These are phyloP conservation scores for Ceratocystiopsis brevicomis DNA, from an alignment of 2,329 filamentous ascomycete genomes.

Conservation along the genomic window DNA sequence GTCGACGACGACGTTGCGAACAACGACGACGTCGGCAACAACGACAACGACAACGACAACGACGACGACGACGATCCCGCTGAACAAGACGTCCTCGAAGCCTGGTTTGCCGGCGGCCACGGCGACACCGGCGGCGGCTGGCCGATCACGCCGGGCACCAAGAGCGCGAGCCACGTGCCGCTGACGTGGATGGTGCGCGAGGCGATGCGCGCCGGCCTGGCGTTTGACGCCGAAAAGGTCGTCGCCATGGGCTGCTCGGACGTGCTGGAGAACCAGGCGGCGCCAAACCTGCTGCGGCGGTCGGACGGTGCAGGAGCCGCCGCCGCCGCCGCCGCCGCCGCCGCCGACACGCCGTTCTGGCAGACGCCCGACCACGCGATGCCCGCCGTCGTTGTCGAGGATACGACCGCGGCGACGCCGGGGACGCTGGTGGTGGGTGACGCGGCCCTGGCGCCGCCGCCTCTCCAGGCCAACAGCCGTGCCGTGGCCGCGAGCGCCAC, in stretches of 20 bases:
- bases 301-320: no score
- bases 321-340: no score
- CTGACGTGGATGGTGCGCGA: constrained; percentile 48
- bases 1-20: constrained; percentile 16
- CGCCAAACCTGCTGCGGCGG: not conserved
- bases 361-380: no score
- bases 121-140: constrained; percentile 61
- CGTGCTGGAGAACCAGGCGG: constrained; percentile 15
- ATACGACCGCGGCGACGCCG: no score
- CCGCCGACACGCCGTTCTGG: no score
- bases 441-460: no score
- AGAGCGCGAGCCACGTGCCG: constrained; percentile 45
- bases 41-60: constrained; percentile 10
- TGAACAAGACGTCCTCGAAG: constrained; percentile 57
- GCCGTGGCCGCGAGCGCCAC: no score
- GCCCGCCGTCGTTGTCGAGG: no score
- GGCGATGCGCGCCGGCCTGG: constrained; percentile 42
- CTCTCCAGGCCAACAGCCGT: no score
- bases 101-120: constrained; percentile 66
- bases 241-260: constrained; percentile 44
- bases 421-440: no score
- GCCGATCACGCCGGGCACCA: constrained; percentile 35
- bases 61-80: constrained; percentile 24
- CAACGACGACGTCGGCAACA: no score
- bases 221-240: constrained; percentile 51